Base-by-base conservation (phyloP, 805 yeast genomes). In the Ogataea glucozyma region DNA sequence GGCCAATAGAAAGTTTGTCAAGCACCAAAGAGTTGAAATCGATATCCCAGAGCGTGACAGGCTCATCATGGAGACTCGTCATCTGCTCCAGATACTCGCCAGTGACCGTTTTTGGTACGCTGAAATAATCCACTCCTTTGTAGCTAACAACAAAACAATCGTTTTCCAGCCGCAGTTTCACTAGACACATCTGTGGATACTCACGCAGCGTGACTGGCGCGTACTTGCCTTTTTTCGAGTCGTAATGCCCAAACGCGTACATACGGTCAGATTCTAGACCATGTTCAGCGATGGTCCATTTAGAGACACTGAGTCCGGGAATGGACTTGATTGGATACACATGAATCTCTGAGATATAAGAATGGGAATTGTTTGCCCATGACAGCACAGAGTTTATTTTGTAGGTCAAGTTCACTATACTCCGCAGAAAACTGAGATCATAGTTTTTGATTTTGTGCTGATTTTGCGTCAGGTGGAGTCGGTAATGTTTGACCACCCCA, bases 241-340 rank as follows among this genome's bases (percentile, higher is more conserved):
- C 54, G 33, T 36, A 47, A n/a, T 41, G 43, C 6, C 57, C 55
- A n/a, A 58, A 38, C 61, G 52, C 56, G 48, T 56, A 58, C 61
- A 57, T 58, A 37, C 63, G 40, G 39, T 58, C 63, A 31, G 52
- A 56, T 13, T 47, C 47, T 4, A 58, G 43, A 1, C 63, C 63
- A 38, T 34, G 41, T 17, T 51, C 56, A 31, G 54, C 52, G 22
- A 57, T 44, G 18, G 30, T 41, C 55, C 60, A 54, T 1, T 42
- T 35, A n/a, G 44, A 26, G 9, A 56, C 55, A n/a, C 38, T 41
- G 24, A 54, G 20, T 3, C 57, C 63, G 3, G 54, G 54, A 23
- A 55, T 44, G 1, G 62, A 56, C 40, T 58, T 58, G 34, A 58
- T 50, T 3, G 62, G 62, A 41, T 58, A 51, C 6, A 54, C 49